Evolutionary conservation across 2,329 filamentous ascomycete species (phyloP), one percentile per base, ranked within the genome.

Genomic region (Penicillium frequentans): DNA sequence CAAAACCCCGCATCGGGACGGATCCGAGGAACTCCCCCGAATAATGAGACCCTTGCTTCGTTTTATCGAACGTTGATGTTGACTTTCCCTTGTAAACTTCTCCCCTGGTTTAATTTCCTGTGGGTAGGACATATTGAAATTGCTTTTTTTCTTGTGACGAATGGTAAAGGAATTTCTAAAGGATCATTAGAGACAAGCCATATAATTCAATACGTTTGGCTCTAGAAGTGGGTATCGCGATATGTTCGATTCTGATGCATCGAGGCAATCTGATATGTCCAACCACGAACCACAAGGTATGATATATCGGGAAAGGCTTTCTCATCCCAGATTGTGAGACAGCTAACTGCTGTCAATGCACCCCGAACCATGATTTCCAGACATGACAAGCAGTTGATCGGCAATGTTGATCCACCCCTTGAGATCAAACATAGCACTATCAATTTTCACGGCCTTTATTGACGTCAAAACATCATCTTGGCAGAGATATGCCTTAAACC

Each of bases 371-470:
- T 43, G 54, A 52, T 52, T 51, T 37, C 24, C 26, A n/a, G 33
- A 21, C 23, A 42, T 50, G 21, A 42, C 23, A 50, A 19, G n/a
- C 29, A 50, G 13, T 27, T 13, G 31, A 49, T 49, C 29, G 29
- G 19, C 47, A 49, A 23, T 24, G 19, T 23, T 23, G 29, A 26
- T 42, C 14, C 33, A 52, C 51, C 33, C 54, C 54, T 37, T 52
- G 49, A 51, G 43, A 43, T 51, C 42, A n/a, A 52, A 23, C 13
- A 37, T 11, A 13, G 33, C 10, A 48, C 48, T 52, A 56, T 56
- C 46, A 42, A 33, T 27, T 45, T 35, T n/a, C 48, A 48, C 48
- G 42, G 46, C 21, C 33, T 56, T 56, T 51, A 55, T 57, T 57
- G 52, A 51, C 49, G 42, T 49, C 33, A 27, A 46, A 49, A 39